Percentiles rank a stretch among this genome's conserved stretches.
Conservation (phyloP, 208 protist genomes). For the Acanthamoeba culbertsoni region DNA sequence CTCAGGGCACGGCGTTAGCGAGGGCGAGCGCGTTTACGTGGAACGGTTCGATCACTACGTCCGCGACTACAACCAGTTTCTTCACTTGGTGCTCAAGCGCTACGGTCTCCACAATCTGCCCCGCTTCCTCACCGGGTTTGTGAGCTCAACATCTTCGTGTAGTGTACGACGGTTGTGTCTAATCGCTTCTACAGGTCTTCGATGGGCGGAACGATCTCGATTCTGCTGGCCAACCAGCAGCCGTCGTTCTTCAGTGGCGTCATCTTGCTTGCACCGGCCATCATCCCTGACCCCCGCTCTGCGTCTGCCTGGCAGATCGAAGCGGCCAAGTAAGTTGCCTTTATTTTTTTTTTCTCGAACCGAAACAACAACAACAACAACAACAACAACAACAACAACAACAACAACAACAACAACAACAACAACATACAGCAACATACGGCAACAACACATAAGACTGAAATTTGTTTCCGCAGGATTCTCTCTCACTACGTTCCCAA, state of each 20-base stretch:
- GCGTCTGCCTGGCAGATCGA: constrained; percentile 11
- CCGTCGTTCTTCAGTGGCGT: constrained; percentile 32
- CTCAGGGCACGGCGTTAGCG: constrained; percentile 11
- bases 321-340: not conserved
- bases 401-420: not conserved
- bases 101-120: not conserved
- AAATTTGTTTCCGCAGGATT: not conserved
- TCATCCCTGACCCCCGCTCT: constrained; percentile 4
- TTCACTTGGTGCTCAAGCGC: not conserved
- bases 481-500: not conserved
- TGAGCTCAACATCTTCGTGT: not conserved
- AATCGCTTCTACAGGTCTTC: not conserved
- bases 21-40: constrained; percentile 28
- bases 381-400: not conserved
- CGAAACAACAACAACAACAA: not conserved
- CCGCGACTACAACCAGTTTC: not conserved
- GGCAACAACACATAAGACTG: not conserved
- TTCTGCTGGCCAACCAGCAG: not conserved
- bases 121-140: not conserved
- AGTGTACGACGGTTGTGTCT: not conserved
- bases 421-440: not conserved
- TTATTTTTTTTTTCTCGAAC: not conserved
- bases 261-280: not conserved
- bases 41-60: not conserved
- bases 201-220: constrained; percentile 38